Conservation (phyloP, 2,329 filamentous ascomycete genomes). For the Clarireedia hainanense region DNA sequence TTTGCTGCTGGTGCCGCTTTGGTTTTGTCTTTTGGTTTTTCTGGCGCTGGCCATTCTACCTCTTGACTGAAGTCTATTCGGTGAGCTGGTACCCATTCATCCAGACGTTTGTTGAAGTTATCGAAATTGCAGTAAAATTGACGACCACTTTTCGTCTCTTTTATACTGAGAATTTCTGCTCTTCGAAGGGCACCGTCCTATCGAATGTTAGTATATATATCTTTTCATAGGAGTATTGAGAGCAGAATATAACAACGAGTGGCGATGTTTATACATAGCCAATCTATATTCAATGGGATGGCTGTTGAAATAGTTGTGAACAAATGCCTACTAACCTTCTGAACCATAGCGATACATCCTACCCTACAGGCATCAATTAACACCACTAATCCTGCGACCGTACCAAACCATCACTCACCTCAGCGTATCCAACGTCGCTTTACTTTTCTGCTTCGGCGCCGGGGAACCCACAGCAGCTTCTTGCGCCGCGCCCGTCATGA, state of each 20-base stretch:
- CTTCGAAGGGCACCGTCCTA: slow-evolving; percentile 79
- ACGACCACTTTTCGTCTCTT: slow-evolving; percentile 78
- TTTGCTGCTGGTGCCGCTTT: slow-evolving; percentile 45
- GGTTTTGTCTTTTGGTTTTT: slow-evolving; percentile 71
- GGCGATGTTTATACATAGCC: too few relatives aligned
- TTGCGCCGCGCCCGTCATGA: slow-evolving; percentile 46
- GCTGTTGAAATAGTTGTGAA: neutral
- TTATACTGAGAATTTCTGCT: slow-evolving; percentile 93
- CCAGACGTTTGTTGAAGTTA: slow-evolving; percentile 29
- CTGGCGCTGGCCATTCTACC: slow-evolving; percentile 90
- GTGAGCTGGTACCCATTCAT: slow-evolving; percentile 77
- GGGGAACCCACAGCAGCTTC: slow-evolving; percentile 47
- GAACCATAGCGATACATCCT: slow-evolving; percentile 31
- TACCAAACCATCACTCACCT: slow-evolving; percentile 42
- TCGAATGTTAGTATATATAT: slow-evolving; percentile 13
- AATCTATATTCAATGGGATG: too few relatives aligned
- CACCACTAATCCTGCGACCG: slow-evolving; percentile 8
- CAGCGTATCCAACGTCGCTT: slow-evolving; percentile 77
- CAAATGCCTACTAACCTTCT: slow-evolving; percentile 23
- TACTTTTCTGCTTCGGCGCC: slow-evolving; percentile 60
- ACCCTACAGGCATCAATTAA: slow-evolving; percentile 21
- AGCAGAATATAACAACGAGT: too few relatives aligned
- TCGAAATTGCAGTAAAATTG: slow-evolving; percentile 29
- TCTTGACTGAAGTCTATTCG: slow-evolving; percentile 83
- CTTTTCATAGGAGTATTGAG: too few relatives aligned